Evolutionary conservation across 352 stramenopile species (phyloP), one percentile per base, ranked within the genome.

Genomic region (Globisporangium iwayamae): DNA sequence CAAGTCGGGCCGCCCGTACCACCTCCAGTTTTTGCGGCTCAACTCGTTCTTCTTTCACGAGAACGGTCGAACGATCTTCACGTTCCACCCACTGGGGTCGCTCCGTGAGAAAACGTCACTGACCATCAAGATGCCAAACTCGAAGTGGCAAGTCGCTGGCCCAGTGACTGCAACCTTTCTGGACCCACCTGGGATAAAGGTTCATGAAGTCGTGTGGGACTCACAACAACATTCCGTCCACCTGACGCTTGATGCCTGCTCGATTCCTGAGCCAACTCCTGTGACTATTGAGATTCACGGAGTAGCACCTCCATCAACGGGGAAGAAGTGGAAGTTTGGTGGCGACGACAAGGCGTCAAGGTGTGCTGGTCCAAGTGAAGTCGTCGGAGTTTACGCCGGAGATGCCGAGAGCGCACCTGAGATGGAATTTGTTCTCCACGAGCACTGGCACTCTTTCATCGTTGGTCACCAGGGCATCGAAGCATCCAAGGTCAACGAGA

Each of bases 361-460:
- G 4, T 81, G 71, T 55, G 76, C 76, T 18, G 79, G 79, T 2
- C 76, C 75, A 18, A 69, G 76, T 41, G 79, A 86, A 65, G 60
- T 88, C 16, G 68, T 74, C 2, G 67, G 62, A 16, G 36, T 82
- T 10, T 65, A 74, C 13, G n/a, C 56, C 0, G 75, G 69, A 1
- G 62, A 71, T 55, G 50, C 30, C 7, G 11, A 11, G 6, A 70
- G 51, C 5, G 36, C 73, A 7, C 67, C 74, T 0, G 72, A 78
- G 30, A 70, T 86, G 53, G 63, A 75, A 48, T 70, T 88, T 51
- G 69, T 76, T 28, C 67, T 85, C 0, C 71, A 86, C 34, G 75
- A 88, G 8, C 72, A 86, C 38, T 86, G 76, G 79, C 70, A 85
- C 22, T 84, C 74, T 8, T 85, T 83, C 46, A 52, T 88, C n/a